Conservation (phyloP, 1,284 basidiomycete species). For the Melampsora americana region DNA sequence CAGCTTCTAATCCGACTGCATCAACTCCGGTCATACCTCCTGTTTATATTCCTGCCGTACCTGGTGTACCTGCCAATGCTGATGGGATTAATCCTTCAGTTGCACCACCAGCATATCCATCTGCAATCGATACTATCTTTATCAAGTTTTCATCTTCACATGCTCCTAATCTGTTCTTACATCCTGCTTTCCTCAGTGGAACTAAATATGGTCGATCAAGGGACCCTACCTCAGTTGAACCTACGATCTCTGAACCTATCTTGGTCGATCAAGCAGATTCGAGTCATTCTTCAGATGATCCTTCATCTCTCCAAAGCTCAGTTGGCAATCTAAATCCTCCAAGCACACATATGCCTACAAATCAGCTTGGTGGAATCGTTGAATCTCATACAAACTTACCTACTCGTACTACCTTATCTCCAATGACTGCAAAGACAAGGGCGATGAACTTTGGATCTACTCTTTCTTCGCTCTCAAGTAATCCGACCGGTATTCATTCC, state of each 20-base stretch:
- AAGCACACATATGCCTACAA: constrained; percentile 1
- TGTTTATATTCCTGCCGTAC: background rate
- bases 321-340: background rate
- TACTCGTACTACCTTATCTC: background rate
- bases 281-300: constrained; percentile 9
- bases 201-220: constrained; percentile 25
- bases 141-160: constrained; percentile 32
- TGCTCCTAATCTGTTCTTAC: constrained; percentile 22
- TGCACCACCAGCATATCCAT: constrained; percentile 40
- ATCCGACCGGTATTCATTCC: constrained; percentile 5
- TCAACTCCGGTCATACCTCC: background rate
- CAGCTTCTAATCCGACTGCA: background rate
- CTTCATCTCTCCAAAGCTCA: constrained; percentile 14
- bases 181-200: constrained; percentile 28
- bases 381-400: background rate
- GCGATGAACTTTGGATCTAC: constrained; percentile 8
- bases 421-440: constrained; percentile 16
- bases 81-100: background rate
- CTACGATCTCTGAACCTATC: background rate
- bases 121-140: constrained; percentile 22
- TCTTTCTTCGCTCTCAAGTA: constrained; percentile 1
- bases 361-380: background rate
- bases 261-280: constrained; percentile 20
- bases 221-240: constrained; percentile 1
- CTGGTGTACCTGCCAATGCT: background rate